Conservation (phyloP, 2,329 filamentous ascomycete genomes). For the Fusarium heterosporum region DNA sequence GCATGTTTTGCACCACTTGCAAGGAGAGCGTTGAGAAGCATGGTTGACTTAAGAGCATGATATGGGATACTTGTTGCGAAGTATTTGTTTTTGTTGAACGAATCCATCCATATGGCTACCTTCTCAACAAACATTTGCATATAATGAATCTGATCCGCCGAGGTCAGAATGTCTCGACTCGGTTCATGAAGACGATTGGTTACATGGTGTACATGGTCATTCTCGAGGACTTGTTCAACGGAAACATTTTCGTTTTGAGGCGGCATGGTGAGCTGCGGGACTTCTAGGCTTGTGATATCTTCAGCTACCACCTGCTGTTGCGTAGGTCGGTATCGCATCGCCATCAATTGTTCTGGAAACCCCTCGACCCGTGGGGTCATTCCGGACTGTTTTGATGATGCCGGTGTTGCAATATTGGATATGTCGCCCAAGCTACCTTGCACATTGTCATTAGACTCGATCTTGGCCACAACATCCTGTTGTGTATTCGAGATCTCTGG, state of each 20-base stretch:
- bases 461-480: neutral
- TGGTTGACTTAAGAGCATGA: conserved; percentile 82
- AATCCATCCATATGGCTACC: conserved; percentile 94
- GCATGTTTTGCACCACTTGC: conserved; percentile 90
- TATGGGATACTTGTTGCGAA: conserved; percentile 89
- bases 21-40: conserved; percentile 89
- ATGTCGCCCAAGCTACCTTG: conserved; percentile 33
- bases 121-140: conserved; percentile 95
- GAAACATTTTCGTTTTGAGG: conserved; percentile 8
- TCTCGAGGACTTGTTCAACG: conserved; percentile 11
- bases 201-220: conserved; percentile 6
- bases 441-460: conserved; percentile 10
- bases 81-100: conserved; percentile 85
- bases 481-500: conserved; percentile 1
- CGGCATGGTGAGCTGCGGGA: conserved; percentile 49
- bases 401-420: conserved; percentile 43
- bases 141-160: conserved; percentile 83
- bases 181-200: conserved; percentile 2
- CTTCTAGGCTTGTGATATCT: conserved; percentile 55
- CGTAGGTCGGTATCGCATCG: conserved; percentile 22
- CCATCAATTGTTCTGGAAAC: conserved; percentile 26
- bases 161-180: conserved; percentile 72
- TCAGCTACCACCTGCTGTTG: conserved; percentile 50
- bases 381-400: conserved; percentile 38
- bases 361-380: conserved; percentile 25